Percentiles rank a stretch among this genome's conserved stretches.
Conservation (phyloP, 2,329 filamentous ascomycete species). For the Aschersonia sp. region DNA sequence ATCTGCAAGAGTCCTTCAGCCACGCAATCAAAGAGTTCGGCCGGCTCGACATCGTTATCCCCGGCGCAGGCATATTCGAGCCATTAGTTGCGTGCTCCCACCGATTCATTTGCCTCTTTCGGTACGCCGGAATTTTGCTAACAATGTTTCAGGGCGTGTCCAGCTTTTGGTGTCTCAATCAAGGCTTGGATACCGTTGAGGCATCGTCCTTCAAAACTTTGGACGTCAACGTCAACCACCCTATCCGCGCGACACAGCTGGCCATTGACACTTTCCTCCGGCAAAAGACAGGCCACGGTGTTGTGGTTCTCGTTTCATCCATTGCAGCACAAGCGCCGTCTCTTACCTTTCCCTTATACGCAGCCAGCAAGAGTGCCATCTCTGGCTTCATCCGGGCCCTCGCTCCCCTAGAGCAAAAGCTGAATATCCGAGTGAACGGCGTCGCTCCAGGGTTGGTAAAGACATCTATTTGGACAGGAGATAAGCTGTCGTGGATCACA, state of each 20-base stretch:
- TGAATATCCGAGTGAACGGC: constrained; percentile 16
- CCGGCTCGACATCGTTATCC: constrained; percentile 3
- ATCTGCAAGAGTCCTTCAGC: constrained; percentile 14
- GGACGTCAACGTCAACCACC: constrained; percentile 17
- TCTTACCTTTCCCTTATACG: constrained; percentile 13
- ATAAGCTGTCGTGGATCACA: constrained; percentile 18
- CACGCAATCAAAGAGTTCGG: constrained; percentile 7
- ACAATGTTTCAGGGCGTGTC: constrained; percentile 1
- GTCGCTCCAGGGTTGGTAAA: constrained; percentile 21
- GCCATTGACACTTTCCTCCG: constrained; percentile 13
- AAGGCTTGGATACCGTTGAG: constrained; percentile 1
- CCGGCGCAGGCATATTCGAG: constrained; percentile 2
- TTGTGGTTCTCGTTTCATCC: constrained; percentile 12
- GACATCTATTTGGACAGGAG: constrained; percentile 23
- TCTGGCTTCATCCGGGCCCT: constrained; percentile 17
- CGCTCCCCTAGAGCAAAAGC: constrained; percentile 12
- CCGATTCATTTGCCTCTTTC: background rate
- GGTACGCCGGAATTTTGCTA: background rate
- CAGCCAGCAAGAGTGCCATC: constrained; percentile 14
- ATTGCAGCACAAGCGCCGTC: constrained; percentile 12
- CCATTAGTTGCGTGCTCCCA: background rate
- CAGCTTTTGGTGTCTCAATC: constrained; percentile 1
- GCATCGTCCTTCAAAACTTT: constrained; percentile 5
- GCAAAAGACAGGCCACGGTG: constrained; percentile 7
- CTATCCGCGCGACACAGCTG: constrained; percentile 15